These are phyloP conservation scores for Fusarium lateritium DNA, from an alignment of 2,329 filamentous ascomycete genomes.

Conservation along the genomic window DNA sequence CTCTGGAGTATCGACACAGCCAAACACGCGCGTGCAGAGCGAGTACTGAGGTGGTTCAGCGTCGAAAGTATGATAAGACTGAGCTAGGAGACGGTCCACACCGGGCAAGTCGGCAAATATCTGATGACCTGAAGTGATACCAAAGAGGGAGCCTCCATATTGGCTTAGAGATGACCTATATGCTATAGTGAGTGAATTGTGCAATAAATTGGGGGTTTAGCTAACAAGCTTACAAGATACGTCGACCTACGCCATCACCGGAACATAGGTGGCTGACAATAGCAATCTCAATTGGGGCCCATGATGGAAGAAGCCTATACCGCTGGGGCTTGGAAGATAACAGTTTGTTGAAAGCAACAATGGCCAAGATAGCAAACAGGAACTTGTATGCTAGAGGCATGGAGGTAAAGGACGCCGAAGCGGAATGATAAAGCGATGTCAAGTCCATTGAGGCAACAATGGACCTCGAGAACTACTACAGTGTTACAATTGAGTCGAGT, in stretches of 20 bases:
- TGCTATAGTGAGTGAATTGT: neutral
- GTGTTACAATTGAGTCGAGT: neutral
- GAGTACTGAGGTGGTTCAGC: constrained; percentile 26
- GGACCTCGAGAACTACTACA: neutral
- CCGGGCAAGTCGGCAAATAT: constrained; percentile 33
- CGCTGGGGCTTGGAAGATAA: neutral
- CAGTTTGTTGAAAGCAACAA: neutral
- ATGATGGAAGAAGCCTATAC: constrained; percentile 12
- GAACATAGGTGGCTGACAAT: constrained; percentile 25
- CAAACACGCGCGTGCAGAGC: constrained; percentile 38
- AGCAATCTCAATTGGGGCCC: constrained; percentile 30
- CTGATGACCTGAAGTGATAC: constrained; percentile 38
- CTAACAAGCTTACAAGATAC: constrained; percentile 24
- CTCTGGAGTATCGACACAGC: constrained; percentile 10
- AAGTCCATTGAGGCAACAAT: neutral
- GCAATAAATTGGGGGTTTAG: neutral
- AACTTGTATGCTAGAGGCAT: neutral
- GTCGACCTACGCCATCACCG: constrained; percentile 23
- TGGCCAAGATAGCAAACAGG: neutral
- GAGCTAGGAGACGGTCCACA: constrained; percentile 35
- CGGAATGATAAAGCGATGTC: neutral
- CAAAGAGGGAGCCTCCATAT: constrained; percentile 41
- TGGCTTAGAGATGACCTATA: constrained; percentile 22
- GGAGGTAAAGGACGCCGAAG: neutral
- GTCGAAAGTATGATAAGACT: constrained; percentile 30